Evolutionary conservation across 352 stramenopile genomes (phyloP).

Genomic region (Phytopythium litorale): DNA sequence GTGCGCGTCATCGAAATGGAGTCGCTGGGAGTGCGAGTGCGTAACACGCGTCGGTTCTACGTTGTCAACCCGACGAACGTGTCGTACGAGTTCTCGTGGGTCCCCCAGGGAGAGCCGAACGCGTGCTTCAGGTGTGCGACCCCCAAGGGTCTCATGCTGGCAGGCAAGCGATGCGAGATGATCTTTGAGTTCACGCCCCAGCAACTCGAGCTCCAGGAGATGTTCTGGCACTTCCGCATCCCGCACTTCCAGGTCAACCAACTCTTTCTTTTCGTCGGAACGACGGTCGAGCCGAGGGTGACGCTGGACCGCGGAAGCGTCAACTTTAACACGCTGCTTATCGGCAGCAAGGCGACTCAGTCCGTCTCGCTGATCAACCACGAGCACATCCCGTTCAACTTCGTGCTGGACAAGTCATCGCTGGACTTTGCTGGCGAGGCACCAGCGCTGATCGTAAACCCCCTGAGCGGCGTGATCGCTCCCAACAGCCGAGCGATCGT

Average conservation of each 20-base stretch:
- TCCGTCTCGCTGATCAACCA: constrained; percentile 90
- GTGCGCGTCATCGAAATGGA: constrained; percentile 92
- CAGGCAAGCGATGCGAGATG: constrained; percentile 93
- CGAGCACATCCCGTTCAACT: constrained; percentile 93
- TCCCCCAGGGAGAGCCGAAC: constrained; percentile 62
- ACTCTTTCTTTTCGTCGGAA: constrained; percentile 91
- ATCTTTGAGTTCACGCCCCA: constrained; percentile 95
- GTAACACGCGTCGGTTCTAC: constrained; percentile 92
- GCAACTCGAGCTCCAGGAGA: constrained; percentile 86
- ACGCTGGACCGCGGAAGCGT: constrained; percentile 83
- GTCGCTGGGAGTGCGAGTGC: constrained; percentile 86
- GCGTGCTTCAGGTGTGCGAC: constrained; percentile 90
- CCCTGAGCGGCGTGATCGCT: constrained; percentile 87
- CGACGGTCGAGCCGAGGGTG: constrained; percentile 89
- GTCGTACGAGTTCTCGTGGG: constrained; percentile 93
- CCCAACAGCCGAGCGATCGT: constrained; percentile 80
- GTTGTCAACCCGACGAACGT: constrained; percentile 93
- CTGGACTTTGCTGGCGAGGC: constrained; percentile 77
- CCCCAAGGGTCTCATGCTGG: constrained; percentile 88
- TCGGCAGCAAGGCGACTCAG: constrained; percentile 84
- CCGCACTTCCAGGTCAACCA: constrained; percentile 87
- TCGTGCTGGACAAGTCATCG: constrained; percentile 91
- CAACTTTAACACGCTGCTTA: constrained; percentile 92
- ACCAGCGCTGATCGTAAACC: constrained; percentile 79
- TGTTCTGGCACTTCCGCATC: constrained; percentile 91